Evolutionary conservation across 176 grass and related monocot genomes (phyloP).

Genomic region (Coix lacrymajobi): DNA sequence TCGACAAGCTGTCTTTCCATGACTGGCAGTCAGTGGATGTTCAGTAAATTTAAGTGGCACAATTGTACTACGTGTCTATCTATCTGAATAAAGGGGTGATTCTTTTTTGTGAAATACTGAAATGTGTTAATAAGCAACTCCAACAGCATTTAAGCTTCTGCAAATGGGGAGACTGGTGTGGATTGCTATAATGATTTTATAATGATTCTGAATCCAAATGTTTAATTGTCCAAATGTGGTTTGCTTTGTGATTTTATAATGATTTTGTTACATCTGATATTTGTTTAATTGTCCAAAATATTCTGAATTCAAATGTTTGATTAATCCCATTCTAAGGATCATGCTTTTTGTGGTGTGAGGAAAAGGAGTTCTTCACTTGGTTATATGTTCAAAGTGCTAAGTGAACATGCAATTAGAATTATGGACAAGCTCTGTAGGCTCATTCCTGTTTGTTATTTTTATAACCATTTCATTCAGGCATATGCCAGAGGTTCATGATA

Average conservation of each 20-base stretch:
- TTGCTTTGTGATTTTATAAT: not conserved
- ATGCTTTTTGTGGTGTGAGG: not conserved
- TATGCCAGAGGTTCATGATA: constrained; percentile 82
- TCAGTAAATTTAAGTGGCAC: not conserved
- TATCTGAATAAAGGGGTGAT: not conserved
- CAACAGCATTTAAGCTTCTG: not conserved
- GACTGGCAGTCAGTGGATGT: constrained; percentile 65
- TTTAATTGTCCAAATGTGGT: not conserved
- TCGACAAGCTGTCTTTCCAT: constrained; percentile 59
- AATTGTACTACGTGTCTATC: not conserved
- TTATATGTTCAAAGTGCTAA: not conserved
- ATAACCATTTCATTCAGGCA: constrained; percentile 38
- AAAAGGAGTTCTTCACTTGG: not conserved
- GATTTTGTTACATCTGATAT: not conserved
- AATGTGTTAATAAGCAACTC: constrained; percentile 22
- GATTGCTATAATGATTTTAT: not conserved
- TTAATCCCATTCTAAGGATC: not conserved
- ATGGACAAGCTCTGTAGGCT: not conserved
- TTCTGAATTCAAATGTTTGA: not conserved
- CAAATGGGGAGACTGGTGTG: not conserved
- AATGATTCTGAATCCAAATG: not conserved
- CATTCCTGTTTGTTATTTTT: constrained; percentile 2
- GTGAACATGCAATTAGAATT: not conserved
- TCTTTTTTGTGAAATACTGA: constrained; percentile 22
- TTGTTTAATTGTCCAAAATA: not conserved